phyloP scores from a whole-genome alignment of 768 basidiomycete genomes.

The Lactarius deliciosus region DNA sequence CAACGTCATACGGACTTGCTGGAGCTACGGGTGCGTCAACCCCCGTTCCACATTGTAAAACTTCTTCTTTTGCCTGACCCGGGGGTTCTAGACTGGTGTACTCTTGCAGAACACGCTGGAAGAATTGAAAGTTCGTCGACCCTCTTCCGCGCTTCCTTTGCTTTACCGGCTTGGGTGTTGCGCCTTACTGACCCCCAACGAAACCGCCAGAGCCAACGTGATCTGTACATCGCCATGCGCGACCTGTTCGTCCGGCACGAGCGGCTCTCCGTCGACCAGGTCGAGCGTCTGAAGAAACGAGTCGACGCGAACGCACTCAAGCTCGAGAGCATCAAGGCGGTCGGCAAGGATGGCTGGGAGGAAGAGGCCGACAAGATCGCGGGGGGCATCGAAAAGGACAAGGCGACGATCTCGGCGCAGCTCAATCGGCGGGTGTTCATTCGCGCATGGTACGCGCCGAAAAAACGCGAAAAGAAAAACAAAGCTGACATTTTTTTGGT shows the following conservation, averaged over 20 bases:
- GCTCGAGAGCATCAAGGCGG: conserved; percentile 68
- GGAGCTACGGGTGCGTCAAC: conserved; percentile 61
- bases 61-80: conserved; percentile 5
- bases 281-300: conserved; percentile 84
- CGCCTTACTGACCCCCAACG: neutral
- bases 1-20: conserved; percentile 72
- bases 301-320: conserved; percentile 75
- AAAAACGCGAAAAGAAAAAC: neutral
- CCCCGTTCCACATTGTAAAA: neutral
- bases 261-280: conserved; percentile 84
- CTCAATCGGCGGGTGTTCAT: conserved; percentile 83
- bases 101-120: conserved; percentile 72
- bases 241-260: conserved; percentile 88
- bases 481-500: neutral
- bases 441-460: conserved; percentile 61
- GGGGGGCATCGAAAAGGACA: conserved; percentile 78
- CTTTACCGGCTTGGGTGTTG: neutral
- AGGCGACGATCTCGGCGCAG: conserved; percentile 71
- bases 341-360: conserved; percentile 81
- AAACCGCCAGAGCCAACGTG: conserved; percentile 61
- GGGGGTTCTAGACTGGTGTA: conserved; percentile 50
- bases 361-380: conserved; percentile 79
- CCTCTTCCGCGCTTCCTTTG: neutral
- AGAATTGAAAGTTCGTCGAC: conserved; percentile 60
- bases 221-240: conserved; percentile 82